Evolutionary conservation across 257 asterid species (phyloP), one percentile per base, ranked within the genome.

Genomic region (Schizonepeta tenuifolia): DNA sequence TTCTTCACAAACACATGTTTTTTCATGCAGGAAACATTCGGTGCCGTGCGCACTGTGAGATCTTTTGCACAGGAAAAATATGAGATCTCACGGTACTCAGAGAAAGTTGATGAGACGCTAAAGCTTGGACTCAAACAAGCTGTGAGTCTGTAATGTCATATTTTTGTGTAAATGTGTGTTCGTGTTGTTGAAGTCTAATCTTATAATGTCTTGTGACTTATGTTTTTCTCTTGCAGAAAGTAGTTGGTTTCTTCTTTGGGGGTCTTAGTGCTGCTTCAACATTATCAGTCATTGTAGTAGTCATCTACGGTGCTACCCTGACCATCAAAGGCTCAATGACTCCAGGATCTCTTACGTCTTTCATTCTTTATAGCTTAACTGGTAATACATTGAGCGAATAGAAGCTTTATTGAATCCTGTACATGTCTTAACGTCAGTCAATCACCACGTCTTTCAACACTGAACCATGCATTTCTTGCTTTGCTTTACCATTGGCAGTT

Each of bases 11-110:
- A 73, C 51, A 56, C 66, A 12, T 76, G 66, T 24, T 24, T 60
- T 60, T 68, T 54, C 62, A 24, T 80, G 65, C 74, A 91, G 97
- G 96, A 91, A 89, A 80, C 93, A 6, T 89, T 89, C 78, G 93
- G 97, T 59, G 96, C 97, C 3, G 74, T 91, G 63, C 93, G 96
- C 57, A 91, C 97, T 1, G 97, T 91, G 72, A 86, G 96, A 83
- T 91, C 96, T 65, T 91, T 91, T 83, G 96, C 97, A 20, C 96
- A 87, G 74, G 97, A 89, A 75, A 82, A 84, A 54, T 87, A 87
- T 70, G 93, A 87, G 78, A 81, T 72, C 71, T 68, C 89, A 65
- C 87, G 93, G 47, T 91, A 91, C 72, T 83, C 97, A n/a, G 93
- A 81, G 83, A 91, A 91, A 77, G 95, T 91, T 51, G 95, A 87